Percentiles rank a stretch among this genome's conserved stretches.
phyloP scores from a whole-genome alignment of 129 eudicot genomes.

The Kitagawia praeruptora region DNA sequence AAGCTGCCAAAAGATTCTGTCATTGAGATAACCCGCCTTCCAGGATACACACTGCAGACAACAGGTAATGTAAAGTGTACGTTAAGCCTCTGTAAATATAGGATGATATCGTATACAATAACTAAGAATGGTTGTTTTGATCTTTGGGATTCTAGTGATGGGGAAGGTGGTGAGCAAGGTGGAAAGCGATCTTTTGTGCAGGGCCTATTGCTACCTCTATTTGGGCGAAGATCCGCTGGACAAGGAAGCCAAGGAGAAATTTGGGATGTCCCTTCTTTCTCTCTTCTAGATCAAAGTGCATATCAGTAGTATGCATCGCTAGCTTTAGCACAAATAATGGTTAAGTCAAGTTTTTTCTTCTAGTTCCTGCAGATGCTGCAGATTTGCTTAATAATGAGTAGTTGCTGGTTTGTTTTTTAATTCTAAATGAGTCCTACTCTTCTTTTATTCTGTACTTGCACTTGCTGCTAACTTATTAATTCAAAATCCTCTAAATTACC shows the following conservation, averaged over 20 bases:
- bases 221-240: constrained; percentile 7
- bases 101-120: not conserved
- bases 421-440: not conserved
- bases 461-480: not conserved
- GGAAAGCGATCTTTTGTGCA: constrained; percentile 13
- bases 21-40: constrained; percentile 63
- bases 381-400: not conserved
- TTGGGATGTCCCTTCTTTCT: constrained; percentile 7
- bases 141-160: constrained; percentile 39
- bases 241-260: constrained; percentile 15
- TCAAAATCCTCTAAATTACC: not conserved
- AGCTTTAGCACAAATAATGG: constrained; percentile 3
- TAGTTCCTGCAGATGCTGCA: constrained; percentile 9
- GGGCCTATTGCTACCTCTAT: constrained; percentile 9
- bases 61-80: constrained; percentile 26
- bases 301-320: not conserved
- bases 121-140: not conserved
- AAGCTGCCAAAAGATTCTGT: constrained; percentile 52
- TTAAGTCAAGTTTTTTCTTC: not conserved
- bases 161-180: constrained; percentile 16
- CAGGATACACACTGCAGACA: constrained; percentile 62
- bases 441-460: not conserved
- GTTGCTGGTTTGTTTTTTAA: not conserved
- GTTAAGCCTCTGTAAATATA: not conserved
- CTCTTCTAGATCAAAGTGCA: constrained; percentile 4